Evolutionary conservation across 306 rosid species (phyloP).

Genomic region (Medicago lupulina): DNA sequence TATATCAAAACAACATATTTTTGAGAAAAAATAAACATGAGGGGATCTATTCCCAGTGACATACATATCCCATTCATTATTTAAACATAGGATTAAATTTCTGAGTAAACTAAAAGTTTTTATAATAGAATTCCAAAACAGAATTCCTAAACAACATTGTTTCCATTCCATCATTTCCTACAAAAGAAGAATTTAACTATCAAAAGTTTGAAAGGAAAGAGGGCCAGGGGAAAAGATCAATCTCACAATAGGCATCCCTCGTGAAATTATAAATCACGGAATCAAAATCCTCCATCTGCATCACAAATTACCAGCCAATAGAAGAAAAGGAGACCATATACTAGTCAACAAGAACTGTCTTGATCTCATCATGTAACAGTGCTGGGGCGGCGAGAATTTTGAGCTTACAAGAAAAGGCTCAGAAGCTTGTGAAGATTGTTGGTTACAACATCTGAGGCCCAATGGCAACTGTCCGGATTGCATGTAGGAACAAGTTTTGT

Average conservation of each 20-base stretch:
- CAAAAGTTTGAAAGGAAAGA: conserved; percentile 26
- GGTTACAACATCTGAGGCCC: conserved; percentile 52
- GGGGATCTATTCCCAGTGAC: background rate
- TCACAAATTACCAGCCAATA: conserved; percentile 52
- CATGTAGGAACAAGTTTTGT: conserved; percentile 47
- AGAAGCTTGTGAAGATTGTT: conserved; percentile 35
- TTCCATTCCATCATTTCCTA: conserved; percentile 13
- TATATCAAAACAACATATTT: background rate
- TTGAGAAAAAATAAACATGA: background rate
- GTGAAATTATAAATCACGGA: background rate
- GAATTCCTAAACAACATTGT: conserved; percentile 25
- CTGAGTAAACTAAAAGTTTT: background rate
- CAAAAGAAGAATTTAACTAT: conserved; percentile 19
- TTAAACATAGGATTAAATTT: conserved; percentile 27
- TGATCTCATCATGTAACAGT: conserved; percentile 52
- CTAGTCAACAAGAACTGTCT: conserved; percentile 53
- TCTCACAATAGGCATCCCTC: conserved; percentile 6
- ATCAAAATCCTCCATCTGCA: conserved; percentile 18
- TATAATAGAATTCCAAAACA: background rate
- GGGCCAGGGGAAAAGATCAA: conserved; percentile 18
- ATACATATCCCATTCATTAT: conserved; percentile 17
- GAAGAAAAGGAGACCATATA: conserved; percentile 55
- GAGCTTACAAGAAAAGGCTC: conserved; percentile 53
- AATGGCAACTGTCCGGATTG: conserved; percentile 52
- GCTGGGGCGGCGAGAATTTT: conserved; percentile 44